Percentiles rank a stretch among this genome's conserved stretches.
Conservation (phyloP, 2,329 filamentous ascomycete species). For the Trichoderma gracile region DNA sequence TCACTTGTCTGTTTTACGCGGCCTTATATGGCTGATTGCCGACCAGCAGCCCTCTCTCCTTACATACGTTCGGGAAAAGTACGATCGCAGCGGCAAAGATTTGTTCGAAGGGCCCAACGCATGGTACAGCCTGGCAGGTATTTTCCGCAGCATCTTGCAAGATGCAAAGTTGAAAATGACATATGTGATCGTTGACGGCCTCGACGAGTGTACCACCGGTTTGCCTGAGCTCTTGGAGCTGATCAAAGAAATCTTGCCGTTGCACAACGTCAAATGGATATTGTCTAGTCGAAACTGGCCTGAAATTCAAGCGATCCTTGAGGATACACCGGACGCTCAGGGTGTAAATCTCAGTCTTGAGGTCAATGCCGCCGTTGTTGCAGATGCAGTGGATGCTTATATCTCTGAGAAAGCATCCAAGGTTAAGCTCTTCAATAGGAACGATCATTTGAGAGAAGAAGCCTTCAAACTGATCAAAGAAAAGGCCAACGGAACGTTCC, state of each 20-base stretch:
- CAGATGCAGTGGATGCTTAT: not conserved
- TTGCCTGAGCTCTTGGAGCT: slow-evolving; percentile 43
- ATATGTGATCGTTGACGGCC: slow-evolving; percentile 47
- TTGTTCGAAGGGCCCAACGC: slow-evolving; percentile 45
- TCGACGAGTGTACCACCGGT: slow-evolving; percentile 42
- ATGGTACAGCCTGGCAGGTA: slow-evolving; percentile 39
- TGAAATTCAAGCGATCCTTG: slow-evolving; percentile 26
- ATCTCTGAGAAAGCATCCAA: not conserved
- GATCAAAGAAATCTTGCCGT: slow-evolving; percentile 36
- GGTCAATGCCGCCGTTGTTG: not conserved
- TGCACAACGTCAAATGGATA: slow-evolving; percentile 14
- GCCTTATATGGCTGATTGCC: slow-evolving; percentile 46
- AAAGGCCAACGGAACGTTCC: slow-evolving; percentile 41
- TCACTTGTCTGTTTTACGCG: slow-evolving; percentile 44
- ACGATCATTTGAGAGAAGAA: slow-evolving; percentile 8
- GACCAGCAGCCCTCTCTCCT: slow-evolving; percentile 38
- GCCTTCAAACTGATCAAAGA: slow-evolving; percentile 28
- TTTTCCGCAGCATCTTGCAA: slow-evolving; percentile 45
- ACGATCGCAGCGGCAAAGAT: slow-evolving; percentile 37
- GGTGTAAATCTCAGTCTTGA: not conserved
- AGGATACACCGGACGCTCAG: not conserved
- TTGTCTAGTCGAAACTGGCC: slow-evolving; percentile 10
- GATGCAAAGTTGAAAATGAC: slow-evolving; percentile 35
- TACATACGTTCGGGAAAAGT: slow-evolving; percentile 39
- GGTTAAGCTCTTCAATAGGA: not conserved